Base-by-base conservation (phyloP, 306 rosid species). In the Acacia confusa region DNA sequence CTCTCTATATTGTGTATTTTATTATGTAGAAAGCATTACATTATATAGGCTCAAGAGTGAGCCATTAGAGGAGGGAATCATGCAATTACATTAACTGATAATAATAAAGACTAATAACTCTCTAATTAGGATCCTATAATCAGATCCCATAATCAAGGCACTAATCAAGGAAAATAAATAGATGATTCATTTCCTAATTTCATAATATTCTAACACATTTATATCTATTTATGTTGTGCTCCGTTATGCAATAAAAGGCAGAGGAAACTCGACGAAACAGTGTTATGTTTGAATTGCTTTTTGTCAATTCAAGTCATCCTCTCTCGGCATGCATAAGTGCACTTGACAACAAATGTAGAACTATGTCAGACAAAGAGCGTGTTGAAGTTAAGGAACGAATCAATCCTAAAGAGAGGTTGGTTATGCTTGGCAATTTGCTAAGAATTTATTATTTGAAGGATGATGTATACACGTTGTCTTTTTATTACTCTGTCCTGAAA, bases 261-360 rank as follows among this genome's bases (percentile, higher is more conserved):
- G 94, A 93, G 83, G 98, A 96, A 82, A 87, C 24, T 43, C 84
- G 92, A 34, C 85, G 99, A 79, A 93, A 96, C 77, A 91, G 97
- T 70, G 57, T 85, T 52, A 93, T 89, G 98, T 91, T 89, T 7
- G 97, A 96, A 84, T 79, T 96, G 92, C 93, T 96, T 75, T 96
- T 92, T 82, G 98, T 96, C 78, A 87, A 90, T 80, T 93, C 96
- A 10, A 91, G 94, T 76, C 99, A 93, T 87, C 97, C 99, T 63
- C 98, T 95, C 66, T 95, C 98, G 65, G 99, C 93, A 4, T 92
- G 97, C 84, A 95, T 95, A 76, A 93, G 94, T 83, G 92, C 98
- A 70, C 98, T 95, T 22, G 98, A 95, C 82, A 82, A 88, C 81
- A 91, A 87, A 77, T 91, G 94, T 71, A 95, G 90, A 80, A 92